phyloP scores from a whole-genome alignment of 306 rosid genomes.

The Urtica urens region DNA sequence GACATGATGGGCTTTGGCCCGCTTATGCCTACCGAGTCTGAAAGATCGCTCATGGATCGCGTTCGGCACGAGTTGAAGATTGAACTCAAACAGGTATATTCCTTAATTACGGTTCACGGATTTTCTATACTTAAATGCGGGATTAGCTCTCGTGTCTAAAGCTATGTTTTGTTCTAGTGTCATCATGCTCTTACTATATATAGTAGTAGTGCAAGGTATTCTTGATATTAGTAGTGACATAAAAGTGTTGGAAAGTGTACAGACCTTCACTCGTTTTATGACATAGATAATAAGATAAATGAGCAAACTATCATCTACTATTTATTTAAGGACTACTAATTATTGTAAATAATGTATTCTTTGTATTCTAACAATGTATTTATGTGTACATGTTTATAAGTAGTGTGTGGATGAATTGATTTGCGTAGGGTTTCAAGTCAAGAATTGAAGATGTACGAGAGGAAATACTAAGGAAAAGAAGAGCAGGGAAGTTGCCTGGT shows the following conservation, averaged over 20 bases:
- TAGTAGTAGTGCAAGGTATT: too few relatives aligned
- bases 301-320: too few relatives aligned
- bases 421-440: slow-evolving; percentile 83
- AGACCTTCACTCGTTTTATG: too few relatives aligned
- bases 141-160: too few relatives aligned
- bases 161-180: too few relatives aligned
- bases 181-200: too few relatives aligned
- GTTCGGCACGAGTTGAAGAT: slow-evolving; percentile 94
- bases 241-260: too few relatives aligned
- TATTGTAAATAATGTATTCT: background rate
- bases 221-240: too few relatives aligned
- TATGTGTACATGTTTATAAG: background rate
- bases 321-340: background rate
- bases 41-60: slow-evolving; percentile 88
- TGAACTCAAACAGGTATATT: slow-evolving; percentile 97
- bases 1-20: slow-evolving; percentile 99
- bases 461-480: slow-evolving; percentile 87
- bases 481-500: slow-evolving; percentile 96
- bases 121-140: too few relatives aligned
- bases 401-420: background rate
- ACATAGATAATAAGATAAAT: too few relatives aligned
- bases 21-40: slow-evolving; percentile 87
- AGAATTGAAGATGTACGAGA: slow-evolving; percentile 96
- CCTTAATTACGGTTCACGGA: too few relatives aligned
- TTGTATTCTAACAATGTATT: background rate